A percentile compares a stretch with the other conserved stretches of the same genome.
Evolutionary conservation across 106 monocot species (phyloP).

Genomic region (Triglochin maritima): DNA sequence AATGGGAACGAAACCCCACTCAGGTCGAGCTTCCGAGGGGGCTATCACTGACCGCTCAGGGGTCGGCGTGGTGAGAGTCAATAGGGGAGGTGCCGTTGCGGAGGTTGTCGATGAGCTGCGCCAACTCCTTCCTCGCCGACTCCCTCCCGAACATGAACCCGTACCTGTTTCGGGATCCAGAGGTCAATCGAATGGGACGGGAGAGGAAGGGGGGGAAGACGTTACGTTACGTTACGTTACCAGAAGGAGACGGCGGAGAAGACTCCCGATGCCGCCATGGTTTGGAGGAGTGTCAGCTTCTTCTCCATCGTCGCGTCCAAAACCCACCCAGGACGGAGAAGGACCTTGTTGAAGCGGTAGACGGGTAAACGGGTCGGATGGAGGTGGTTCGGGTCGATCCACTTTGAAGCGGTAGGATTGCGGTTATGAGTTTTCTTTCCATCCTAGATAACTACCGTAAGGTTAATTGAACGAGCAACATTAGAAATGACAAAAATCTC

Average conservation of each 20-base stretch:
- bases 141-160: constrained; percentile 99
- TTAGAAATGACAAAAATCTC: too few relatives aligned
- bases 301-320: constrained; percentile 35
- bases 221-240: constrained; percentile 5
- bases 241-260: constrained; percentile 96
- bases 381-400: too few relatives aligned
- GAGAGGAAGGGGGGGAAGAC: background rate
- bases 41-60: background rate
- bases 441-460: too few relatives aligned
- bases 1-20: too few relatives aligned
- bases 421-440: too few relatives aligned
- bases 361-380: too few relatives aligned
- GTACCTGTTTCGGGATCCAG: constrained; percentile 36
- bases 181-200: background rate
- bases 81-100: constrained; percentile 10
- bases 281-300: constrained; percentile 59
- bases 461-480: too few relatives aligned
- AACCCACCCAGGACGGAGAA: too few relatives aligned
- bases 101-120: constrained; percentile 64
- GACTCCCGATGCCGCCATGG: constrained; percentile 58
- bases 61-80: background rate
- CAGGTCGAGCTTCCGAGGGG: too few relatives aligned
- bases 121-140: constrained; percentile 82
- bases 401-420: too few relatives aligned
- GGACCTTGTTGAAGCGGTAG: too few relatives aligned